Percentiles rank a stretch among this genome's conserved stretches.
phyloP scores from a whole-genome alignment of 2,329 filamentous ascomycete species.

The Penicillium corylophilum region DNA sequence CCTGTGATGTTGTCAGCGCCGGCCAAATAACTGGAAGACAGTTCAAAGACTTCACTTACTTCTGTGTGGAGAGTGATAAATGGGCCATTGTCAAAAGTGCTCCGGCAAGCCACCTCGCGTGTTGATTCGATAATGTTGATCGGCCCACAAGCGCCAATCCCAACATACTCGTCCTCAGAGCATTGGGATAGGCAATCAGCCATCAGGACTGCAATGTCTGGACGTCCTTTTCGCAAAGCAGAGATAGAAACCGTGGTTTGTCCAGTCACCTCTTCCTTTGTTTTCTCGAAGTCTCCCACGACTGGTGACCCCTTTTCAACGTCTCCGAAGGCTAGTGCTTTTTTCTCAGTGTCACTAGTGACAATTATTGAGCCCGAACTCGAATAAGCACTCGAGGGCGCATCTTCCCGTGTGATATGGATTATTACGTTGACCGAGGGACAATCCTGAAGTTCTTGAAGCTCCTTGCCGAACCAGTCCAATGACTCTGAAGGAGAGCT shows the following conservation, averaged over 20 bases:
- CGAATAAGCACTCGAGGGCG: background rate
- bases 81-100: constrained; percentile 1
- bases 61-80: constrained; percentile 9
- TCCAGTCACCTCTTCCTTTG: background rate
- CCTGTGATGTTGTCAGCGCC: background rate
- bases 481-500: background rate
- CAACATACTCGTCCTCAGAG: background rate
- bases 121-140: constrained; percentile 1
- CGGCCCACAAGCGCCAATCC: constrained; percentile 12
- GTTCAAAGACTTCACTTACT: background rate
- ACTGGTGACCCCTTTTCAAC: background rate
- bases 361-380: background rate
- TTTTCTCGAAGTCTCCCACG: constrained; percentile 7
- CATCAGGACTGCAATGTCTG: constrained; percentile 6
- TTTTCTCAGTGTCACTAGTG: background rate
- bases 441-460: constrained; percentile 2
- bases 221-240: constrained; percentile 1
- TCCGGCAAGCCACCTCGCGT: background rate
- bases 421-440: constrained; percentile 3
- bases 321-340: background rate
- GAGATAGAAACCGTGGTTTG: background rate
- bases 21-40: background rate
- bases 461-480: constrained; percentile 10
- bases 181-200: constrained; percentile 1
- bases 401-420: background rate